Evolutionary conservation across 2,329 filamentous ascomycete genomes (phyloP).

Genomic region (Penicillium sp.): DNA sequence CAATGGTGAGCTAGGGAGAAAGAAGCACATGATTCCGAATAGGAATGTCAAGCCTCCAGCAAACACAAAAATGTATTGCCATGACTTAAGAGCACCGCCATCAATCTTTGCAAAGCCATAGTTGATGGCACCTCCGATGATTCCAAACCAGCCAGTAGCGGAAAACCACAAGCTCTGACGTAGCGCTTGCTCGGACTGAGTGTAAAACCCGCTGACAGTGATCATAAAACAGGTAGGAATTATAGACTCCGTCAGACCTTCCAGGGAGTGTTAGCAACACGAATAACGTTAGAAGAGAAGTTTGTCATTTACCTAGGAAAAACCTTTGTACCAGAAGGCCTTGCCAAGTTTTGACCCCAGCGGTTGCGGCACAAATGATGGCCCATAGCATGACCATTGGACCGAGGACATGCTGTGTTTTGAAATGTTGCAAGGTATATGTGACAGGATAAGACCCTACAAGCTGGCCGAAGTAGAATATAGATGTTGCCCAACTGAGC

Average conservation of each 20-base stretch:
- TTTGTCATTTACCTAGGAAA: background rate
- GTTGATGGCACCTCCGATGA: slow-evolving; percentile 62
- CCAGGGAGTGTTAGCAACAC: slow-evolving; percentile 28
- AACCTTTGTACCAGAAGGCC: slow-evolving; percentile 65
- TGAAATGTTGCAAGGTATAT: slow-evolving; percentile 1
- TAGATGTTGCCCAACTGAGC: slow-evolving; percentile 3
- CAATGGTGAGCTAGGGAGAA: slow-evolving; percentile 58
- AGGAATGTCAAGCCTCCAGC: background rate
- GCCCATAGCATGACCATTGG: slow-evolving; percentile 61
- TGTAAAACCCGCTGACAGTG: slow-evolving; percentile 61
- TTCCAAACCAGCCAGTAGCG: slow-evolving; percentile 53
- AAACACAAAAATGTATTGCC: background rate
- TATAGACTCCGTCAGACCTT: slow-evolving; percentile 57
- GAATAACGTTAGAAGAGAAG: background rate
- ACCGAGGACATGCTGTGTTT: background rate
- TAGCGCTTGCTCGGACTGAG: slow-evolving; percentile 61
- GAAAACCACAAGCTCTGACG: slow-evolving; percentile 67
- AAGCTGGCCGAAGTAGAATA: slow-evolving; percentile 5
- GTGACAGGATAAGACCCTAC: slow-evolving; percentile 1
- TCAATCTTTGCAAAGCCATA: slow-evolving; percentile 66
- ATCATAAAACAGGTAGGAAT: slow-evolving; percentile 66
- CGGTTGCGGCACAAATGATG: slow-evolving; percentile 68
- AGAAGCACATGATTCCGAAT: background rate
- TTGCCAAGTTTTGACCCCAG: slow-evolving; percentile 62
- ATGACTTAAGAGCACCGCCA: background rate